Base-by-base conservation (phyloP, 306 rosid genomes). In the Cucumis hystrix region DNA sequence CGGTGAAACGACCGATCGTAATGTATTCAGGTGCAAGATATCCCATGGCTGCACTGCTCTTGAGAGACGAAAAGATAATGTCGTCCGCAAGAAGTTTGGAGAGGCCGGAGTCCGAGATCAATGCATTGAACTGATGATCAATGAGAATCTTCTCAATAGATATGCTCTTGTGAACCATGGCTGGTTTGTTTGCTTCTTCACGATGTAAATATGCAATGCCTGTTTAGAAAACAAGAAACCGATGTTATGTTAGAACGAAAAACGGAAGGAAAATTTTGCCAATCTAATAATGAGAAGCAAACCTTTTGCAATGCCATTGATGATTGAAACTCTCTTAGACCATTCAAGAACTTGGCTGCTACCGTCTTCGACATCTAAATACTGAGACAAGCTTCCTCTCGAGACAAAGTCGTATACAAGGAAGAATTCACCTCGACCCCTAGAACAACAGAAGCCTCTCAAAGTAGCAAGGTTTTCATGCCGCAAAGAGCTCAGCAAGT, bases 31-130 rank as follows among this genome's bases (percentile, higher is more conserved):
- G 97, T 70, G 99, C 99, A 15, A 95, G 86, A 86, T 92, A 95
- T 82, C 99, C 99, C 99, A 92, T 92, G 43, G 99, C 97, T 43
- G 99, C 99, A 79, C 99, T 95, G 8, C 86, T 86, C 87, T 95
- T 95, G n/a, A 95, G 88, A 74, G 93, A 88, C 16, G 96, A 92
- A 87, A 89, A 92, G 81, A 92, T 89, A 43, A 92, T 86, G 80
- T 95, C 99, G 76, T 95, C 98, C 28, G 98, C 99, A 11, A 95
- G 97, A 85, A 95, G 91, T 89, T 86, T 87, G 0, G 97, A 92
- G 41, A 95, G 91, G 68, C 91, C 97, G 1, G 96, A 80, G 79
- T 95, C 92, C 45, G 89, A 89, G 61, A 92, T 95, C 87, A 90
- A 69, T 17, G 99, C 92, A 57, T 82, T 88, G 49, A 88, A 92